A percentile compares a stretch with the other conserved stretches of the same genome.
These are phyloP conservation scores for Alternaria dauci DNA, from an alignment of 2,329 filamentous ascomycete species.

Conservation along the genomic window DNA sequence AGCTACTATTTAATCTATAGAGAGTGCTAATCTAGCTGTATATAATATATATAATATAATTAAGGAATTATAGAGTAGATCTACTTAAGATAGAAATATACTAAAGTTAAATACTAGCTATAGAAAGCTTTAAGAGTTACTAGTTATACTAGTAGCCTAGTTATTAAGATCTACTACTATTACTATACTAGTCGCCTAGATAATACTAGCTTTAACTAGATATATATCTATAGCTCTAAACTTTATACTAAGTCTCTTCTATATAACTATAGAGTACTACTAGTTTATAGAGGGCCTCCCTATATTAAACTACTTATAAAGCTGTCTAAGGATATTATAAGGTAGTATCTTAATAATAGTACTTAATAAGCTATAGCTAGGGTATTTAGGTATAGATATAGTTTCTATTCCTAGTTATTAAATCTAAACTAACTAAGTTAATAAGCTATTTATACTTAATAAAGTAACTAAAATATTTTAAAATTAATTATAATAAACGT, in stretches of 20 bases:
- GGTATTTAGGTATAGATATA: too few species aligned
- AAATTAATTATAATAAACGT: neutral
- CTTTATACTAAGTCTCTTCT: constrained; percentile 3
- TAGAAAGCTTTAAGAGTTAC: constrained; percentile 1
- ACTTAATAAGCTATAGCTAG: too few species aligned
- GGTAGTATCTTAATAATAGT: neutral
- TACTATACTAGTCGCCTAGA: constrained; percentile 9
- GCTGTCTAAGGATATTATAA: constrained; percentile 4
- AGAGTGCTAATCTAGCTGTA: constrained; percentile 6
- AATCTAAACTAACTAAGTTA: too few species aligned
- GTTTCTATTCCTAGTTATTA: too few species aligned
- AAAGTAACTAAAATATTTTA: too few species aligned
- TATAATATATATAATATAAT: constrained; percentile 1
- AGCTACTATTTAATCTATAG: constrained; percentile 11
- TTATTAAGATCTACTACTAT: constrained; percentile 13
- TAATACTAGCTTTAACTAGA: constrained; percentile 6
- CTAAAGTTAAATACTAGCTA: constrained; percentile 9
- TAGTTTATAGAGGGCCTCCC: neutral
- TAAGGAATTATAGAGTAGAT: constrained; percentile 9
- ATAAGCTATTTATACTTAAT: too few species aligned
- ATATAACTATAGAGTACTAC: neutral
- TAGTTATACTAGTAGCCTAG: constrained; percentile 12
- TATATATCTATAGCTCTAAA: neutral
- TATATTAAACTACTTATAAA: neutral
- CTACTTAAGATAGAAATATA: constrained; percentile 14